Percentiles rank a stretch among this genome's conserved stretches.
These are phyloP conservation scores for Russula foetens DNA, from an alignment of 768 basidiomycete species.

Conservation along the genomic window DNA sequence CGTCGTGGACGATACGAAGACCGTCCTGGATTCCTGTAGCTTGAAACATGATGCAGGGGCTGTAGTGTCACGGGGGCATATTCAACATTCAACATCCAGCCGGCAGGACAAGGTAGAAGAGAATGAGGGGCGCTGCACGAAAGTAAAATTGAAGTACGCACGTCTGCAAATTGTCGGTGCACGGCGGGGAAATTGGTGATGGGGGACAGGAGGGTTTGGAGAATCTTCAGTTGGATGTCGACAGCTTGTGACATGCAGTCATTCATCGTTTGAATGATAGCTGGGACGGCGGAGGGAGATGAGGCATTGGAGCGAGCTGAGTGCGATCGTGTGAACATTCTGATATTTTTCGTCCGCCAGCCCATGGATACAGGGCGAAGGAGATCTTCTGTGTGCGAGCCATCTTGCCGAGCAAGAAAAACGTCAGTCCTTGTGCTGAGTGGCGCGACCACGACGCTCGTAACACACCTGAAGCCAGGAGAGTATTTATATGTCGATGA, in stretches of 20 bases:
- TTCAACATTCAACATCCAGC: too few relatives aligned
- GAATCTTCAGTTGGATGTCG: conserved; percentile 90
- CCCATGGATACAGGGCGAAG: conserved; percentile 85
- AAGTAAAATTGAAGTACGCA: too few relatives aligned
- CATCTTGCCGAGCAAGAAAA: conserved; percentile 38
- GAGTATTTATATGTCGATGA: conserved; percentile 40
- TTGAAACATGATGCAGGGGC: conserved; percentile 91
- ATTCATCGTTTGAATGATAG: conserved; percentile 76
- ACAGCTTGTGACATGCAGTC: conserved; percentile 91
- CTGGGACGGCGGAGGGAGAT: conserved; percentile 71
- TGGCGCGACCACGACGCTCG: too few relatives aligned
- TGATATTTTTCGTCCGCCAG: conserved; percentile 88
- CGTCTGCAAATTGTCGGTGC: conserved; percentile 72
- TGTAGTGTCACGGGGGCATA: too few relatives aligned
- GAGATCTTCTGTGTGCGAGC: conserved; percentile 71
- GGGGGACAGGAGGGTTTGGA: conserved; percentile 86
- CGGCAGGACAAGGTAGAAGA: too few relatives aligned
- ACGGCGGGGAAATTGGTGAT: conserved; percentile 82
- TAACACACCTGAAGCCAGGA: conserved; percentile 64
- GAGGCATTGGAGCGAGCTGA: conserved; percentile 85
- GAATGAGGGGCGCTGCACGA: background rate
- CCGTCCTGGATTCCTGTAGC: conserved; percentile 89
- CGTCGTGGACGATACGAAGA: conserved; percentile 94
- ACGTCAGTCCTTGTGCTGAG: background rate
- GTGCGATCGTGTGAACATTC: conserved; percentile 88